Conservation (phyloP, 31 red algal genomes). For the Odonthalia washingtoniensis region DNA sequence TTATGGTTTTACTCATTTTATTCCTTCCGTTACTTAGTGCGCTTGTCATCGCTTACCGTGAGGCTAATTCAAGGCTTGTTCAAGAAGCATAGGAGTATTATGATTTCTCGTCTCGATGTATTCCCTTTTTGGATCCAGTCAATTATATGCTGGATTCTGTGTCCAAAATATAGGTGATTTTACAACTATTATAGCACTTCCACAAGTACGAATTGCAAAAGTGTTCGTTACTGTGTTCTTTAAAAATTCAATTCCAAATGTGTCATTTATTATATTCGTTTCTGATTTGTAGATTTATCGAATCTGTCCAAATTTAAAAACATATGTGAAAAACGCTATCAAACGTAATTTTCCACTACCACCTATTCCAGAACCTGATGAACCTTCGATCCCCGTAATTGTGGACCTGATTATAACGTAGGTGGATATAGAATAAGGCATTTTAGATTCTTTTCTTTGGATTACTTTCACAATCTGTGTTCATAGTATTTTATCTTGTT, state of each 20-base stretch:
- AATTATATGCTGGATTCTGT: too few relatives aligned
- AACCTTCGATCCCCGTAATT: slow-evolving; percentile 70
- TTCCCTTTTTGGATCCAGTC: too few relatives aligned
- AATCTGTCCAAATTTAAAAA: slow-evolving; percentile 78
- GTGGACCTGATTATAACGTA: slow-evolving; percentile 74
- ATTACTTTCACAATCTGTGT: slow-evolving; percentile 64
- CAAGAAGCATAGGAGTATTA: slow-evolving; percentile 70
- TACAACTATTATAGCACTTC: slow-evolving; percentile 69
- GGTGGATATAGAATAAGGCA: slow-evolving; percentile 80
- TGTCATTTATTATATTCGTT: slow-evolving; percentile 78
- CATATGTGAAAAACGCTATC: slow-evolving; percentile 60
- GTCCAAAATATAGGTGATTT: slow-evolving; percentile 75
- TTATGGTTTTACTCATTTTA: too few relatives aligned
- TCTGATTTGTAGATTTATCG: slow-evolving; percentile 84
- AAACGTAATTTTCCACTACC: slow-evolving; percentile 80
- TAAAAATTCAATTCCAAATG: slow-evolving; percentile 59
- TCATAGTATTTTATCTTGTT: slow-evolving; percentile 74
- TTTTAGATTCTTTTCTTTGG: slow-evolving; percentile 89
- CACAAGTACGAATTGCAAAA: slow-evolving; percentile 52
- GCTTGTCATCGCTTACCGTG: slow-evolving; percentile 77
- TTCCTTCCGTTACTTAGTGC: slow-evolving; percentile 65
- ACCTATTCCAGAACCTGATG: slow-evolving; percentile 75
- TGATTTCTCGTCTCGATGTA: slow-evolving; percentile 77
- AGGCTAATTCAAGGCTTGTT: slow-evolving; percentile 24
- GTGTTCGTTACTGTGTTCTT: slow-evolving; percentile 72